Percentiles rank a stretch among this genome's conserved stretches.
phyloP scores from a whole-genome alignment of 345 rosid genomes.

The Citrus glauca region DNA sequence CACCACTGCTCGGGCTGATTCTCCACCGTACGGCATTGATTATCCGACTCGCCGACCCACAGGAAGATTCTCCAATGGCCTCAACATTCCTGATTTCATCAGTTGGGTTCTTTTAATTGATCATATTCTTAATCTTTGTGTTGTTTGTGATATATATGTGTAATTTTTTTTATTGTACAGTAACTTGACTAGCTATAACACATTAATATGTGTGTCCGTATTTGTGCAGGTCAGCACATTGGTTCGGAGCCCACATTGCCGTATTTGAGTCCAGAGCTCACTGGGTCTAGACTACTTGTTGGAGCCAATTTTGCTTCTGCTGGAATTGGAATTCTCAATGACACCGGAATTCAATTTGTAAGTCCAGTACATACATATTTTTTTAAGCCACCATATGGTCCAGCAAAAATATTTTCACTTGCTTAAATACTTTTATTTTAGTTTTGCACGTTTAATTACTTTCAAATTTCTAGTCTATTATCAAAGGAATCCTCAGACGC shows the following conservation, averaged over 20 bases:
- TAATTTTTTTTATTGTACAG: too few relatives aligned
- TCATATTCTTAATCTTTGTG: not conserved
- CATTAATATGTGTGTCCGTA: not conserved
- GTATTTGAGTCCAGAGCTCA: conserved; percentile 66
- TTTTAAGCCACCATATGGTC: not conserved
- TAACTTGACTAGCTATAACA: not conserved
- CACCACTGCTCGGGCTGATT: conserved; percentile 78
- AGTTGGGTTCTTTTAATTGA: conserved; percentile 29
- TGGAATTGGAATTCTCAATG: conserved; percentile 88
- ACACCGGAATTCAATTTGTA: conserved; percentile 91
- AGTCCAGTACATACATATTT: conserved; percentile 5
- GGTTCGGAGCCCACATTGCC: conserved; percentile 71
- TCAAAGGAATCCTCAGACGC: not conserved
- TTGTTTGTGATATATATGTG: too few relatives aligned
- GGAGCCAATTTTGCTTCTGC: conserved; percentile 98
- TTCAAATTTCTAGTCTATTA: too few relatives aligned
- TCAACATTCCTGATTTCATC: conserved; percentile 82
- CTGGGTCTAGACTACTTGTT: conserved; percentile 50
- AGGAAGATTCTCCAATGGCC: conserved; percentile 88
- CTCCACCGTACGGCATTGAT: conserved; percentile 82
- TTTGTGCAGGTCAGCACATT: conserved; percentile 51
- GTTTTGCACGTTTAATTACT: too few relatives aligned
- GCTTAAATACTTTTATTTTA: too few relatives aligned
- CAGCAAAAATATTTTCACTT: not conserved
- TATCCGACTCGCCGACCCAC: conserved; percentile 64